A percentile compares a stretch with the other conserved stretches of the same genome.
Evolutionary conservation across 1,284 basidiomycete species (phyloP).

Genomic region (Heterobasidion occidentale): DNA sequence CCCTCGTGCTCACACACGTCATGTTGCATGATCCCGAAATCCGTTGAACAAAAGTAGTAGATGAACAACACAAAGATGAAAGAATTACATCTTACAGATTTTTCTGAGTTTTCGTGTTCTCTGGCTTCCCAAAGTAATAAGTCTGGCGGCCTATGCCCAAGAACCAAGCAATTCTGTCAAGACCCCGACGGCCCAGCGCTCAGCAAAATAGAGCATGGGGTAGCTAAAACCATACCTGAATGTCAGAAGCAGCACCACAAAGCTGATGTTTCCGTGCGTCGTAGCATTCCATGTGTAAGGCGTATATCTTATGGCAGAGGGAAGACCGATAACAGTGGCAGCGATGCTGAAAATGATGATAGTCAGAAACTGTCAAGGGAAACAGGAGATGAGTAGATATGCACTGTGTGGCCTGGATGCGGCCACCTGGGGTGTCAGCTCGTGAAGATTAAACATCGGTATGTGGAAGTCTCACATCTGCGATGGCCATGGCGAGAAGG

Average conservation of each 20-base stretch:
- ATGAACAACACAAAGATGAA: too few relatives aligned
- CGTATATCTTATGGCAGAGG: conserved; percentile 42
- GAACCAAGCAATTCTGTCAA: conserved; percentile 55
- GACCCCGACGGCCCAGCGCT: not conserved
- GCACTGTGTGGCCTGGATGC: conserved; percentile 46
- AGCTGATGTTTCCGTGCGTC: conserved; percentile 70
- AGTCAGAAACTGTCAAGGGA: not conserved
- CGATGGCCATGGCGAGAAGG: conserved; percentile 59
- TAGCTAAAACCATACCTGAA: conserved; percentile 36
- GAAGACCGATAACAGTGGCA: conserved; percentile 49
- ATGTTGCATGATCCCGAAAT: too few relatives aligned
- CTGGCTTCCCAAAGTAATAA: conserved; percentile 39
- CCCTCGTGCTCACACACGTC: too few relatives aligned
- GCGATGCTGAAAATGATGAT: conserved; percentile 36
- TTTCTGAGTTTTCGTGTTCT: not conserved
- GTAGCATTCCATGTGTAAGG: conserved; percentile 55
- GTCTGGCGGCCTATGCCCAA: conserved; percentile 50
- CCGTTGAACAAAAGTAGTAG: too few relatives aligned
- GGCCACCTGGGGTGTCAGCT: conserved; percentile 2
- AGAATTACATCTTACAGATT: not conserved
- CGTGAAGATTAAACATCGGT: conserved; percentile 14
- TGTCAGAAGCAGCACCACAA: conserved; percentile 45
- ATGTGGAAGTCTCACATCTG: conserved; percentile 48
- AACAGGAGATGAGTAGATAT: conserved; percentile 14
- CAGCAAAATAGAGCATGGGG: not conserved